These are phyloP conservation scores for Hypoxylon rickii DNA, from an alignment of 495 filamentous ascomycete genomes.

Conservation along the genomic window DNA sequence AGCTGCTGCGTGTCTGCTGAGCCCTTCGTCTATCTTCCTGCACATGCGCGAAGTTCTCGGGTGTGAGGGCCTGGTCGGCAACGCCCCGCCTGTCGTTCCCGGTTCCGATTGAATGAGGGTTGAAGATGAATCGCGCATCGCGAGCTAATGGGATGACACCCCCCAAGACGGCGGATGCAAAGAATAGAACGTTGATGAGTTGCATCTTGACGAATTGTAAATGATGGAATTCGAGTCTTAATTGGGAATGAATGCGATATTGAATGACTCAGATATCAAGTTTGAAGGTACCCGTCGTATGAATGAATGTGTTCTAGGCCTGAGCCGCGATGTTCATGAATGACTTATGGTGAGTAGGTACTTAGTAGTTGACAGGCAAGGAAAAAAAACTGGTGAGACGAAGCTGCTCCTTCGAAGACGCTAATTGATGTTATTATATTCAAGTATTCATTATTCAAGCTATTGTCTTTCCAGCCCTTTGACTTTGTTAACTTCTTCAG, in stretches of 20 bases:
- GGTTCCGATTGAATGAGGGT: not conserved
- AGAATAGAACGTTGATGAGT: conserved; percentile 22
- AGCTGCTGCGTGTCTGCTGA: conserved; percentile 11
- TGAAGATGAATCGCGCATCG: not conserved
- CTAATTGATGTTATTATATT: too few relatives aligned
- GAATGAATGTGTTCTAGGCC: conserved; percentile 26
- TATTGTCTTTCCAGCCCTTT: too few relatives aligned
- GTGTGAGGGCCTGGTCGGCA: conserved; percentile 15
- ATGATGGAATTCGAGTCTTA: too few relatives aligned
- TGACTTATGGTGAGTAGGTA: conserved; percentile 28
- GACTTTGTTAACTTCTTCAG: too few relatives aligned
- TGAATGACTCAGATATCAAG: too few relatives aligned
- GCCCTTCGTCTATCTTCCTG: conserved; percentile 29
- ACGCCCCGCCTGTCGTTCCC: not conserved
- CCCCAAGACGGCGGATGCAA: conserved; percentile 14
- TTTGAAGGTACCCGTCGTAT: too few relatives aligned
- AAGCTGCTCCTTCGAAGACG: too few relatives aligned
- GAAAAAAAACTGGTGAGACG: too few relatives aligned
- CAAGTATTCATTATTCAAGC: too few relatives aligned
- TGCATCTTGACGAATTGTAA: too few relatives aligned
- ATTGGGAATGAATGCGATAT: too few relatives aligned
- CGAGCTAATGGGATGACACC: conserved; percentile 19
- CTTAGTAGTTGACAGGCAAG: conserved; percentile 16
- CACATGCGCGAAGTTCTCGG: conserved; percentile 23
- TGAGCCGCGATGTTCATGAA: conserved; percentile 27